Evolutionary conservation across 1,139 yeast species (phyloP), one percentile per base, ranked within the genome.

Genomic region (Kodamaea sp.): DNA sequence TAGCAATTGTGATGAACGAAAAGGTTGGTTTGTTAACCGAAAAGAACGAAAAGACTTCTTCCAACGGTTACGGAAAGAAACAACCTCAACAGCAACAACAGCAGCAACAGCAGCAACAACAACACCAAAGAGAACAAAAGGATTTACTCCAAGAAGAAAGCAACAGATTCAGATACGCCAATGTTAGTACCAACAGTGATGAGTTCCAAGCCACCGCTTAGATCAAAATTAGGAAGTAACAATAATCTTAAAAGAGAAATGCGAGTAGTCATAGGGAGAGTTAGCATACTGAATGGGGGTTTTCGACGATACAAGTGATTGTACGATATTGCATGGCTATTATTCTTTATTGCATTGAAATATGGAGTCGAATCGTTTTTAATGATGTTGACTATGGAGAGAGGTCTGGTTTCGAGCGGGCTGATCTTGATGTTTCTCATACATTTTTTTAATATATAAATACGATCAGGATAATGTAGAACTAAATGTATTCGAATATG

Each of bases 1-100:
- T 90, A 57, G 95, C 97, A 15, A 74, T 88, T 48, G 78, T 83
- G 35, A 75, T 94, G 69, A 85, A 90, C 49, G 97, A 92, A 51
- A 89, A 87, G 73, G 87, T 86, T 32, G 78, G 78, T 41, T 80
- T 83, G 55, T 75, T 88, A 47, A 77, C 85, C 35, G 96, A 88
- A 60, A 80, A 87, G 70, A 87, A 87, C 56, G 96, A 87, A 63
- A 80, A 88, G 62, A 76, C 88, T 35, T 83, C 87, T 41, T 76
- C 86, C 32, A 85, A 87, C 50, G 90, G 90, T 34, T 80, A 77
- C 53, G 69, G 72, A 41, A 67, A 67, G 55, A 70, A 66, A 51
- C 63, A 48, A 42, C 57, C 56, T 20, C 55, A 50, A 26, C 63
- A 53, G 39, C 78, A 72, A 50, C 56, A 55, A 32, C 62, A 59